Percentiles rank a stretch among this genome's conserved stretches.
Conservation (phyloP, 768 basidiomycete species). For the Asterophora parasitica region DNA sequence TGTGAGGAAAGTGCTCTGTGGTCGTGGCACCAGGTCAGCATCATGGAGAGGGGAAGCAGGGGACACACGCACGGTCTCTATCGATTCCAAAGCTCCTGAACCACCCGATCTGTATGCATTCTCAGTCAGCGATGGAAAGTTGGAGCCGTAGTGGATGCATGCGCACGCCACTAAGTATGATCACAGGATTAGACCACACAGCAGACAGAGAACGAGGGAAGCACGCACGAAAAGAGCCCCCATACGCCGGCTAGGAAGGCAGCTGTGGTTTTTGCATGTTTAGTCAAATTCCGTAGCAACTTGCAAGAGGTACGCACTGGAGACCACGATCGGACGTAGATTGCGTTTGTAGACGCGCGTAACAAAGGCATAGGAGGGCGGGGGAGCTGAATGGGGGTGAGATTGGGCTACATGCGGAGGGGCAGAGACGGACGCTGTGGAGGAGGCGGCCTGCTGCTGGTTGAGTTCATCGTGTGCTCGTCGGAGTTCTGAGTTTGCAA, state of each 20-base stretch:
- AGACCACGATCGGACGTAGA: slow-evolving; percentile 58
- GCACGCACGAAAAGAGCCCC: slow-evolving; percentile 58
- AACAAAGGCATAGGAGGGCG: slow-evolving; percentile 58
- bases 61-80: slow-evolving; percentile 45
- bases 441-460: slow-evolving; percentile 36
- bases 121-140: not conserved
- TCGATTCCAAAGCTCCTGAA: slow-evolving; percentile 52
- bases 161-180: slow-evolving; percentile 27
- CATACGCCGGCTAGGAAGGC: slow-evolving; percentile 50
- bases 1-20: slow-evolving; percentile 36
- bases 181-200: not conserved
- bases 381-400: slow-evolving; percentile 29
- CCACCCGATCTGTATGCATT: slow-evolving; percentile 46
- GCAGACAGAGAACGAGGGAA: not conserved
- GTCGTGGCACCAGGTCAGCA: too few relatives aligned
- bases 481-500: not conserved
- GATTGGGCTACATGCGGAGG: not conserved
- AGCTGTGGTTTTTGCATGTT: slow-evolving; percentile 30
- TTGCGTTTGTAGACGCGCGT: slow-evolving; percentile 50
- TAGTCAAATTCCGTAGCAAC: too few relatives aligned
- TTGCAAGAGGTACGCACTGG: slow-evolving; percentile 25
- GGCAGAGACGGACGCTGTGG: slow-evolving; percentile 34
- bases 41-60: too few relatives aligned
- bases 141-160: not conserved
- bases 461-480: slow-evolving; percentile 14